Percentiles rank a stretch among this genome's conserved stretches.
phyloP scores from a whole-genome alignment of 805 yeast species.

The Candida sithepensis region DNA sequence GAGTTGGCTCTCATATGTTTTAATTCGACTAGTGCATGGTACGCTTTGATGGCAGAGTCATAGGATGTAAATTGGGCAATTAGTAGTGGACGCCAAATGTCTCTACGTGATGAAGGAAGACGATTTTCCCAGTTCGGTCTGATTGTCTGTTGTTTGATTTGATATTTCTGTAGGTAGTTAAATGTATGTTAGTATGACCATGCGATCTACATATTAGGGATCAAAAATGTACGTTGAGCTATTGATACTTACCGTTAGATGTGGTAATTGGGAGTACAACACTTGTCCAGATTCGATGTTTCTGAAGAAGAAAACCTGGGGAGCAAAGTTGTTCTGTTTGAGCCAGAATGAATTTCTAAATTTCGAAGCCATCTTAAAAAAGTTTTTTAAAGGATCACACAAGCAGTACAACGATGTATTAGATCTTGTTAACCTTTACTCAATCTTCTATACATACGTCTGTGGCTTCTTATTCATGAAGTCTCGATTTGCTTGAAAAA shows the following conservation, averaged over 20 bases:
- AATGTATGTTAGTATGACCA: neutral
- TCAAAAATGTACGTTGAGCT: too few species aligned
- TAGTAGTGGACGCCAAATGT: slow-evolving; percentile 88
- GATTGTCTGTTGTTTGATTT: slow-evolving; percentile 67
- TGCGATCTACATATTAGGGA: too few species aligned
- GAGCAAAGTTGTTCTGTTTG: slow-evolving; percentile 60
- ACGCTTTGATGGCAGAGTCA: slow-evolving; percentile 67
- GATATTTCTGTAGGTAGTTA: slow-evolving; percentile 29
- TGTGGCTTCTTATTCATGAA: too few species aligned
- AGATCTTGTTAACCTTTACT: too few species aligned
- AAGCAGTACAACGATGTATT: too few species aligned
- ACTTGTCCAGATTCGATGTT: slow-evolving; percentile 90
- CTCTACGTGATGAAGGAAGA: slow-evolving; percentile 75
- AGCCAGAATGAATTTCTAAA: slow-evolving; percentile 61
- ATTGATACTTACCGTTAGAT: slow-evolving; percentile 38
- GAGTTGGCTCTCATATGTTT: slow-evolving; percentile 68
- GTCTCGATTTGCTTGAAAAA: too few species aligned
- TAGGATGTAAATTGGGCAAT: slow-evolving; percentile 65
- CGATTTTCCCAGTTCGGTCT: slow-evolving; percentile 90
- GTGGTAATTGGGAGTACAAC: slow-evolving; percentile 80
- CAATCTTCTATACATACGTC: too few species aligned
- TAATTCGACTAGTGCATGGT: slow-evolving; percentile 68
- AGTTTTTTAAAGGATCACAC: too few species aligned
- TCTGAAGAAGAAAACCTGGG: slow-evolving; percentile 79
- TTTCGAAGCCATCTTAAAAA: slow-evolving; percentile 27